Conservation (phyloP, 2,329 filamentous ascomycete species). For the Colletotrichum spinosum region DNA sequence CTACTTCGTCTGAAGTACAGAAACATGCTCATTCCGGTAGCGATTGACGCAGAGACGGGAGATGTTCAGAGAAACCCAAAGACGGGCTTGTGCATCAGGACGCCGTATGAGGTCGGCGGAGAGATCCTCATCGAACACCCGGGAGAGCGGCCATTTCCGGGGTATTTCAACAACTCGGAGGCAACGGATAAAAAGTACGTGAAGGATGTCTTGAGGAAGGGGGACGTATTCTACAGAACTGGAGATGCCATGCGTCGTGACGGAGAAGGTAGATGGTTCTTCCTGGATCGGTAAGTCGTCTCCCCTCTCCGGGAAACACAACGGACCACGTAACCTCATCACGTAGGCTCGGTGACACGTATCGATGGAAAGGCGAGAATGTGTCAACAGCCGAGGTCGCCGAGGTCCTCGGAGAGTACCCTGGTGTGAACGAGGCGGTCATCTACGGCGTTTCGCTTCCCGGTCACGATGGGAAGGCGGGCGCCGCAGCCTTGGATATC, state of each 20-base stretch:
- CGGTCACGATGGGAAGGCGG: conserved; percentile 75
- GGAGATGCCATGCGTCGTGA: conserved; percentile 75
- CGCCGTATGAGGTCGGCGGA: conserved; percentile 75
- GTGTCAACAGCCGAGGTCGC: conserved; percentile 76
- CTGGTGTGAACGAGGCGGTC: conserved; percentile 73
- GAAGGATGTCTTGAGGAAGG: conserved; percentile 72
- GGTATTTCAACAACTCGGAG: conserved; percentile 76
- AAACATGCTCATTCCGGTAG: conserved; percentile 73
- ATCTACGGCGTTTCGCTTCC: conserved; percentile 77
- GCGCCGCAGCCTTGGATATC: conserved; percentile 71
- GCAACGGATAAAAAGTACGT: conserved; percentile 77
- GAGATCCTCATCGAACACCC: conserved; percentile 78
- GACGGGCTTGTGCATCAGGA: conserved; percentile 75
- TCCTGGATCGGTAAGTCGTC: conserved; percentile 64
- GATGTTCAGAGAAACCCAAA: conserved; percentile 73
- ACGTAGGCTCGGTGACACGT: conserved; percentile 74
- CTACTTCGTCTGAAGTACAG: conserved; percentile 65
- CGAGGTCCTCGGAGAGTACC: conserved; percentile 69
- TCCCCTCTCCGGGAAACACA: neutral
- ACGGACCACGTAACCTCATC: neutral
- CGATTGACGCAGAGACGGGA: conserved; percentile 75
- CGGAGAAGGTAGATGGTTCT: conserved; percentile 74
- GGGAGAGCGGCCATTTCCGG: conserved; percentile 69
- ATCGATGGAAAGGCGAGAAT: conserved; percentile 80
- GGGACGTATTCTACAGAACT: conserved; percentile 75